Evolutionary conservation across 306 rosid species (phyloP).

Genomic region (Cicer yamashitae): DNA sequence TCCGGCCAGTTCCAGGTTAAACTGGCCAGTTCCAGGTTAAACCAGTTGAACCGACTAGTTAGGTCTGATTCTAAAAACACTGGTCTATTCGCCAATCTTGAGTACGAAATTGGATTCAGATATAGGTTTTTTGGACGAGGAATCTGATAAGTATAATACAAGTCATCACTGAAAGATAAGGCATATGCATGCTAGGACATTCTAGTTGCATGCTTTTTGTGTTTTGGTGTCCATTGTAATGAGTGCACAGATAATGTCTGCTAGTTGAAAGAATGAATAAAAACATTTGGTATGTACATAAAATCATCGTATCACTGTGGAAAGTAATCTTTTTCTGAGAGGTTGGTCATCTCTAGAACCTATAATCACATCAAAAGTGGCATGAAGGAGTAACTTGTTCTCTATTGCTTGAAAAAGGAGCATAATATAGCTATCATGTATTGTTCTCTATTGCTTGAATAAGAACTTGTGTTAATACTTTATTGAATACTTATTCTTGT

Average conservation of each 20-base stretch:
- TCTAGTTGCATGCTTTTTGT: conserved; percentile 9
- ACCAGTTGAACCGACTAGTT: too few relatives aligned
- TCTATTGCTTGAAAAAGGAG: conserved; percentile 25
- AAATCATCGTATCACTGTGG: conserved; percentile 6
- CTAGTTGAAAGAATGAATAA: not conserved
- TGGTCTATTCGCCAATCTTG: conserved; percentile 1
- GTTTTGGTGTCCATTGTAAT: not conserved
- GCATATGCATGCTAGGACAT: not conserved
- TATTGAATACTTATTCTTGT: conserved; percentile 39
- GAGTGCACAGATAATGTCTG: not conserved
- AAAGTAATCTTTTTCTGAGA: not conserved
- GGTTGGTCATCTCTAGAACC: conserved; percentile 23
- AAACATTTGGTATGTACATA: conserved; percentile 4
- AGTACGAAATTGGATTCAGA: conserved; percentile 4
- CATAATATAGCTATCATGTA: conserved; percentile 18
- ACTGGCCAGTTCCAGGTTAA: too few relatives aligned
- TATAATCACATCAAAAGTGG: conserved; percentile 5
- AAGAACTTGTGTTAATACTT: conserved; percentile 23
- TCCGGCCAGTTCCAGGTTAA: too few relatives aligned
- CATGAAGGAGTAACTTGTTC: conserved; percentile 27
- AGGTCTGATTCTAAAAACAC: too few relatives aligned
- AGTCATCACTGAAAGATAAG: not conserved
- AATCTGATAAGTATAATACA: not conserved
- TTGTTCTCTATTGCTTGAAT: conserved; percentile 7
- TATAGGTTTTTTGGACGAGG: not conserved